Conservation (phyloP, 2,329 filamentous ascomycete genomes). For the Fusarium staphyleae region DNA sequence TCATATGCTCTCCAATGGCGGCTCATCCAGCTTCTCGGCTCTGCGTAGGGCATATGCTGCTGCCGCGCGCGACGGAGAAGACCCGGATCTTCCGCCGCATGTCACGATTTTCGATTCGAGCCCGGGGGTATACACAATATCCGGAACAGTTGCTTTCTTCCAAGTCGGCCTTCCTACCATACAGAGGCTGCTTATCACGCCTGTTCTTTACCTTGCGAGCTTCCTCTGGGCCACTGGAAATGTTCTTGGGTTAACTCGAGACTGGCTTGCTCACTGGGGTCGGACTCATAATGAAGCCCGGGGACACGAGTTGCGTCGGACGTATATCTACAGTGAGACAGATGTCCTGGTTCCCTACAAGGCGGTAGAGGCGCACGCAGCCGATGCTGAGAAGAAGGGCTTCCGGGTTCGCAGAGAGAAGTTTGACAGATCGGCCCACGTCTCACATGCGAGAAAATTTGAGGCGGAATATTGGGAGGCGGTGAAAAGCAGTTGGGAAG, state of each 20-base stretch:
- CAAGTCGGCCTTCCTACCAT: background rate
- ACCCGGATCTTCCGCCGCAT: slow-evolving; percentile 5
- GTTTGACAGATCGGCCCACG: slow-evolving; percentile 14
- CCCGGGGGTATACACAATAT: background rate
- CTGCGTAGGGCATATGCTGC: slow-evolving; percentile 7
- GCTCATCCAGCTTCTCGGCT: slow-evolving; percentile 4
- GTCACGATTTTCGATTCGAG: slow-evolving; percentile 18
- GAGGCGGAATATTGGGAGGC: slow-evolving; percentile 10
- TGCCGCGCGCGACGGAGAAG: background rate
- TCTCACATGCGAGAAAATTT: slow-evolving; percentile 9
- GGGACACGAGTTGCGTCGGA: slow-evolving; percentile 9
- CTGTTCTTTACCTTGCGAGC: slow-evolving; percentile 1
- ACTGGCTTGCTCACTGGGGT: slow-evolving; percentile 10
- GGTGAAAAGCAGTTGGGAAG: slow-evolving; percentile 2
- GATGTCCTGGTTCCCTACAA: slow-evolving; percentile 2
- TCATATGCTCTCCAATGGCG: slow-evolving; percentile 20
- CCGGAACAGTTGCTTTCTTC: slow-evolving; percentile 2
- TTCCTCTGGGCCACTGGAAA: background rate
- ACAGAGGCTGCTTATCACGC: background rate
- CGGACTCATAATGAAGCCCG: slow-evolving; percentile 11
- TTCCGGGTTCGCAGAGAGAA: slow-evolving; percentile 8
- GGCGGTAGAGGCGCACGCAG: slow-evolving; percentile 1
- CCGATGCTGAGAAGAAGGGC: background rate
- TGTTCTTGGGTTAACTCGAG: background rate
- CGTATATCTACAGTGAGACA: slow-evolving; percentile 18